Conservation (phyloP, 192 early-diverging fungal genomes). For the Chytriomyces sp. region DNA sequence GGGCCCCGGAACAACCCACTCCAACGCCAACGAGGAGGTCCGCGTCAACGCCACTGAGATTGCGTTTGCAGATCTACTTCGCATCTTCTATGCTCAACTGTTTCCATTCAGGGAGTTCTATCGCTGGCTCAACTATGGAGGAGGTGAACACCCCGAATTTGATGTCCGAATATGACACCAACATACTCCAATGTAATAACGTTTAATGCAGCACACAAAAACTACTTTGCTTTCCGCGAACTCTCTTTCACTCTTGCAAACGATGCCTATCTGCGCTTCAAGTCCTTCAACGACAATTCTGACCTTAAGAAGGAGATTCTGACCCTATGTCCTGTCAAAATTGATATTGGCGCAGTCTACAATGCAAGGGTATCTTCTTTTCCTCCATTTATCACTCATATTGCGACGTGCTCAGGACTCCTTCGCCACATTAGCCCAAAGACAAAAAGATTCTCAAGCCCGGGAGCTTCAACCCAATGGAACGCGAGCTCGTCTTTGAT, state of each 20-base stretch:
- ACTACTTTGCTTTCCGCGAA: conserved; percentile 84
- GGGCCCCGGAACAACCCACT: not conserved
- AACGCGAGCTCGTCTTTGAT: conserved; percentile 96
- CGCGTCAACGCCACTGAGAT: not conserved
- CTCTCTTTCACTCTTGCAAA: conserved; percentile 83
- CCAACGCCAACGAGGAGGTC: not conserved
- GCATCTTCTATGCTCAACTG: conserved; percentile 78
- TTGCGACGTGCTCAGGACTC: not conserved
- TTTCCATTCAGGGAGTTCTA: conserved; percentile 85
- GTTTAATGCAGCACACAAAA: conserved; percentile 58
- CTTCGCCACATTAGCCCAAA: conserved; percentile 61
- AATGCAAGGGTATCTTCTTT: conserved; percentile 59
- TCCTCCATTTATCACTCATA: not conserved
- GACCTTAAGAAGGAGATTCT: conserved; percentile 77
- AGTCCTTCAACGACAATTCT: conserved; percentile 73
- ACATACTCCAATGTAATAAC: too few relatives aligned
- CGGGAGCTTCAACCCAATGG: conserved; percentile 71
- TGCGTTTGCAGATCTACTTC: conserved; percentile 10
- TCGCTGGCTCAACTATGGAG: conserved; percentile 84
- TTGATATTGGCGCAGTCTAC: conserved; percentile 97
- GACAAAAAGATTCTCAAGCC: conserved; percentile 76
- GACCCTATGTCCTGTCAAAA: conserved; percentile 81
- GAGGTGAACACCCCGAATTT: too few relatives aligned
- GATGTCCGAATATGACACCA: too few relatives aligned
- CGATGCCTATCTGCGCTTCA: conserved; percentile 87